A percentile compares a stretch with the other conserved stretches of the same genome.
phyloP scores from a whole-genome alignment of 2,329 filamentous ascomycete species.

The Acrodontium crateriforme region DNA sequence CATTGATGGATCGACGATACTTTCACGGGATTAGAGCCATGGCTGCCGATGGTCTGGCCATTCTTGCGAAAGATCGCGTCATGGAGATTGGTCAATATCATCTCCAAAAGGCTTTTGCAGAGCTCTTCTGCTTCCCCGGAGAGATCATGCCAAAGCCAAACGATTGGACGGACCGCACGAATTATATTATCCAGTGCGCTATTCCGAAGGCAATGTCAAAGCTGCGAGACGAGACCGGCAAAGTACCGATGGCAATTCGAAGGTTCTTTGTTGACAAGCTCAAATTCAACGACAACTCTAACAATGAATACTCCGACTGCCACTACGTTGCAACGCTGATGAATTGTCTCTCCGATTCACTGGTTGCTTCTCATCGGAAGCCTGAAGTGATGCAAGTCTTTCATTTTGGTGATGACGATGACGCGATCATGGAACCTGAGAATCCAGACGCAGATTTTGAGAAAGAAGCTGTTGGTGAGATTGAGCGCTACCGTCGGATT shows the following conservation, averaged over 20 bases:
- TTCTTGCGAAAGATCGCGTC: conserved; percentile 38
- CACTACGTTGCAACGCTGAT: conserved; percentile 78
- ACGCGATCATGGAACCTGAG: conserved; percentile 8
- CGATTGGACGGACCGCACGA: conserved; percentile 75
- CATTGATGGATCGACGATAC: conserved; percentile 80
- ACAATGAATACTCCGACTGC: conserved; percentile 77
- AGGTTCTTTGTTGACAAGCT: conserved; percentile 79
- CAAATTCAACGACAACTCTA: conserved; percentile 85
- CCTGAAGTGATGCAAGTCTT: conserved; percentile 12
- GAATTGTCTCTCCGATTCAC: conserved; percentile 42
- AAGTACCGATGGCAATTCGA: conserved; percentile 65
- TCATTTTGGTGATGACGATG: conserved; percentile 26
- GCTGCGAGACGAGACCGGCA: conserved; percentile 60
- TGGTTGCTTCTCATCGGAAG: conserved; percentile 27
- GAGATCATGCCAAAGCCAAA: conserved; percentile 69
- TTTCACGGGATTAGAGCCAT: conserved; percentile 84
- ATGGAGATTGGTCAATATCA: conserved; percentile 60
- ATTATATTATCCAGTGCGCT: conserved; percentile 71
- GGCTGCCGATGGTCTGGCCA: conserved; percentile 65
- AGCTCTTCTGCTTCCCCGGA: conserved; percentile 73
- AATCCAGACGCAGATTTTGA: conserved; percentile 40
- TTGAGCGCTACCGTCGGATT: conserved; percentile 49
- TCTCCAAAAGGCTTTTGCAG: conserved; percentile 70
- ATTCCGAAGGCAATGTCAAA: conserved; percentile 70
- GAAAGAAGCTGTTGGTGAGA: conserved; percentile 43